phyloP scores from a whole-genome alignment of 2,329 filamentous ascomycete genomes.

The Huntiella decipiens region DNA sequence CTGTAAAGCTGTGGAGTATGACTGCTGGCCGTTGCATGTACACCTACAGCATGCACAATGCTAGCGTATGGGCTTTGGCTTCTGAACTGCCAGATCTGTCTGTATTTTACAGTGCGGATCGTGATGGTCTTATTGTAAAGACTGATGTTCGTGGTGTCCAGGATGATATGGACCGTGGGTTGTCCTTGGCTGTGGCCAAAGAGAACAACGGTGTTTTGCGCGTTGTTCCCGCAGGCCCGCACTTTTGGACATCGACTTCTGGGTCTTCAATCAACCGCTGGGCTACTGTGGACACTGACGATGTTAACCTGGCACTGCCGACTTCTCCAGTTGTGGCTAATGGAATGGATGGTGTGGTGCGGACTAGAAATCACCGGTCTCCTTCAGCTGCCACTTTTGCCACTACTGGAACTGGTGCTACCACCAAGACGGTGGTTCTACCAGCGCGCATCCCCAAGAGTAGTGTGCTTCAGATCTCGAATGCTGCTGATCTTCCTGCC shows the following conservation, averaged over 20 bases:
- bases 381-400: slow-evolving; percentile 6
- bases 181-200: slow-evolving; percentile 78
- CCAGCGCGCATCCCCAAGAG: slow-evolving; percentile 49
- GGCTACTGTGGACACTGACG: slow-evolving; percentile 66
- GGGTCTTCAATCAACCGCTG: slow-evolving; percentile 86
- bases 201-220: slow-evolving; percentile 70
- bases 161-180: slow-evolving; percentile 56
- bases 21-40: slow-evolving; percentile 92
- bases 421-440: slow-evolving; percentile 27
- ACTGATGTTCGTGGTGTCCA: slow-evolving; percentile 65
- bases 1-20: slow-evolving; percentile 94
- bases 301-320: slow-evolving; percentile 39
- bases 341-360: neutral
- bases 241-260: slow-evolving; percentile 78
- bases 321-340: neutral
- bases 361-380: slow-evolving; percentile 3
- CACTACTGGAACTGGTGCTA: neutral
- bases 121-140: slow-evolving; percentile 85
- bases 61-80: slow-evolving; percentile 91
- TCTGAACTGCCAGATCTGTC: slow-evolving; percentile 71
- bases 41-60: slow-evolving; percentile 96
- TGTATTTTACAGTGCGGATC: slow-evolving; percentile 87
- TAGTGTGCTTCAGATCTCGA: slow-evolving; percentile 65
- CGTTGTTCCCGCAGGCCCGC: slow-evolving; percentile 48
- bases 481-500: slow-evolving; percentile 58